Conservation (phyloP, 2,329 filamentous ascomycete species). For the Aspergillus eucalypticola region DNA sequence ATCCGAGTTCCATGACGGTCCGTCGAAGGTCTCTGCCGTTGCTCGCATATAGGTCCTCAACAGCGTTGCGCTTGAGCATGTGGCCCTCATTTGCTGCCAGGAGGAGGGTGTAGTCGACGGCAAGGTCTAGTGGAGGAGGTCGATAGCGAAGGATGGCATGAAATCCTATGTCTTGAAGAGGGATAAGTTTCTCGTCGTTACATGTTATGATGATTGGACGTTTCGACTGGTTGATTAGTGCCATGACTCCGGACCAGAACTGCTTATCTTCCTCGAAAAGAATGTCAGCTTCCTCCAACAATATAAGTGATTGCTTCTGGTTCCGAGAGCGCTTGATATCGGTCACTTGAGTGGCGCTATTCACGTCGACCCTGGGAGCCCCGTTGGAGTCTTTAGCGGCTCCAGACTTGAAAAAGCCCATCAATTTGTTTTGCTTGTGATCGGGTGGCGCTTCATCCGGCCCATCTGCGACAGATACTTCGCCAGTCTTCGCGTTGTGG, state of each 20-base stretch:
- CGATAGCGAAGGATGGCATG: slow-evolving; percentile 81
- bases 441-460: slow-evolving; percentile 62
- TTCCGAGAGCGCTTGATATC: slow-evolving; percentile 40
- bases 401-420: slow-evolving; percentile 72
- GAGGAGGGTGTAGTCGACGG: slow-evolving; percentile 77
- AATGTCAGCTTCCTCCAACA: slow-evolving; percentile 91
- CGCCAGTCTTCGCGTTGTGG: slow-evolving; percentile 47
- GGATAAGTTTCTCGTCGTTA: slow-evolving; percentile 83
- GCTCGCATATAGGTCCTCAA: slow-evolving; percentile 69
- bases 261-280: slow-evolving; percentile 94
- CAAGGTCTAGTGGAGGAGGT: slow-evolving; percentile 65
- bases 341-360: slow-evolving; percentile 24
- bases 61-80: slow-evolving; percentile 65
- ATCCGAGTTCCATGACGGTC: slow-evolving; percentile 79
- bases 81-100: slow-evolving; percentile 90
- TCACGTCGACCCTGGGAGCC: slow-evolving; percentile 21
- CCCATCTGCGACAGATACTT: slow-evolving; percentile 41
- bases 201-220: slow-evolving; percentile 94
- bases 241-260: slow-evolving; percentile 83
- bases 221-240: slow-evolving; percentile 79
- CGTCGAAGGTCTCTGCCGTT: slow-evolving; percentile 74
- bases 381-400: slow-evolving; percentile 25
- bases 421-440: slow-evolving; percentile 76
- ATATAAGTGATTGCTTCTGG: slow-evolving; percentile 91
- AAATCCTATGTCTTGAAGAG: slow-evolving; percentile 70